These are phyloP conservation scores for Vaccinium macrocarpon DNA, from an alignment of 148 eudicot genomes.

Conservation along the genomic window DNA sequence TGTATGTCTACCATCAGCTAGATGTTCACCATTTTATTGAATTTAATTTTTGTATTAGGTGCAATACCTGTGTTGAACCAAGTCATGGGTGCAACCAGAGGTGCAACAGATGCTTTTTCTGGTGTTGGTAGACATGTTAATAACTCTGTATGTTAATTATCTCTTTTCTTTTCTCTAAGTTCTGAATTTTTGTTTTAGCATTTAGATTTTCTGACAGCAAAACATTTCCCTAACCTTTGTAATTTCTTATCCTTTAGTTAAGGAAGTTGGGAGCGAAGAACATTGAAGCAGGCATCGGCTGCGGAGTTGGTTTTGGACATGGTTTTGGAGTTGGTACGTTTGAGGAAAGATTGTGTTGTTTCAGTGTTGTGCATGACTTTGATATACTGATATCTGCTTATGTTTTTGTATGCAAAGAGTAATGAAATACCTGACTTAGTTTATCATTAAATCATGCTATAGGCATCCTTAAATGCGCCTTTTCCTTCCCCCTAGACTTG, in stretches of 20 bases:
- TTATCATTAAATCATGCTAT: not conserved
- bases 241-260: conserved; percentile 40
- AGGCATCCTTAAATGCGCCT: not conserved
- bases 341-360: conserved; percentile 9
- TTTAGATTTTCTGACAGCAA: not conserved
- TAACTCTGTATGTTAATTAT: conserved; percentile 52
- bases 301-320: conserved; percentile 98
- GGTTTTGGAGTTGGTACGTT: conserved; percentile 94
- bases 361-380: not conserved
- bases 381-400: not conserved
- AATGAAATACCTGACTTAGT: conserved; percentile 6
- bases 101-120: conserved; percentile 90
- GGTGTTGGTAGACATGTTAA: conserved; percentile 76
- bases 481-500: not conserved
- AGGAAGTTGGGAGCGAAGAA: conserved; percentile 82
- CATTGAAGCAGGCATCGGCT: conserved; percentile 85
- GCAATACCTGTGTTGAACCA: conserved; percentile 77
- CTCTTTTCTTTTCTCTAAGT: not conserved
- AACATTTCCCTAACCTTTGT: not conserved
- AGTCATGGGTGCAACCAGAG: conserved; percentile 93
- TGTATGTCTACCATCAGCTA: not conserved
- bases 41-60: conserved; percentile 38
- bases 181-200: not conserved
- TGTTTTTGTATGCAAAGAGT: not conserved
- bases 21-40: not conserved